A percentile compares a stretch with the other conserved stretches of the same genome.
Evolutionary conservation across 2,329 filamentous ascomycete species (phyloP).

Genomic region (Verticillium klebahnii): DNA sequence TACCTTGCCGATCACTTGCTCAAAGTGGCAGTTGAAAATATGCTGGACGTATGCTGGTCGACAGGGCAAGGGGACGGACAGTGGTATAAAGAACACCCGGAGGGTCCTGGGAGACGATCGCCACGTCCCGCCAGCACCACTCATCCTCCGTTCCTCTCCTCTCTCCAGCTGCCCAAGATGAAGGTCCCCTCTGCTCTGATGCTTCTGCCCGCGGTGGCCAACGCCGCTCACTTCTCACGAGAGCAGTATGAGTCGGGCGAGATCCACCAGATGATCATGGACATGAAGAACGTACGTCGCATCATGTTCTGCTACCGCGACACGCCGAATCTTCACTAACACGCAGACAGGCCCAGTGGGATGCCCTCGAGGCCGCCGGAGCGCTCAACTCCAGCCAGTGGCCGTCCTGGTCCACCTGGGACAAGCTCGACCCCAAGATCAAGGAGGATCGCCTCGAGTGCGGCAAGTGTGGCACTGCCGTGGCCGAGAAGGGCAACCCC

Average conservation of each 20-base stretch:
- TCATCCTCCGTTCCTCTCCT: background rate
- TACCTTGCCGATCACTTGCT: background rate
- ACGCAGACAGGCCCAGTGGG: constrained; percentile 9
- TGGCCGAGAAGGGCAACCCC: constrained; percentile 29
- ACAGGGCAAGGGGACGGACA: background rate
- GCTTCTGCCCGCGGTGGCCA: constrained; percentile 9
- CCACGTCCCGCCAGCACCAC: background rate
- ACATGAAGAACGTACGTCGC: constrained; percentile 9
- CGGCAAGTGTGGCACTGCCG: constrained; percentile 11
- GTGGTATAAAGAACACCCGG: background rate
- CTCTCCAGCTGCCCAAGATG: constrained; percentile 5
- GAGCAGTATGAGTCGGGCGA: constrained; percentile 11
- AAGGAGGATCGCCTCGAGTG: constrained; percentile 6
- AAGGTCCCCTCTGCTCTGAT: constrained; percentile 5
- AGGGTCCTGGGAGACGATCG: background rate
- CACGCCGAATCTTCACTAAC: background rate
- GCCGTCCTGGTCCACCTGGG: constrained; percentile 10
- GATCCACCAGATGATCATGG: constrained; percentile 12
- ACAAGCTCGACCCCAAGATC: constrained; percentile 9
- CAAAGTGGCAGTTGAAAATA: background rate
- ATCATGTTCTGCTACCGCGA: background rate
- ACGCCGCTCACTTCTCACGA: constrained; percentile 7
- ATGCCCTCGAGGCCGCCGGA: constrained; percentile 12
- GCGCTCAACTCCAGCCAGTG: constrained; percentile 15
- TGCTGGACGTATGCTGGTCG: background rate